Base-by-base conservation (phyloP, 345 rosid genomes). In the Toxicodendron radicans region DNA sequence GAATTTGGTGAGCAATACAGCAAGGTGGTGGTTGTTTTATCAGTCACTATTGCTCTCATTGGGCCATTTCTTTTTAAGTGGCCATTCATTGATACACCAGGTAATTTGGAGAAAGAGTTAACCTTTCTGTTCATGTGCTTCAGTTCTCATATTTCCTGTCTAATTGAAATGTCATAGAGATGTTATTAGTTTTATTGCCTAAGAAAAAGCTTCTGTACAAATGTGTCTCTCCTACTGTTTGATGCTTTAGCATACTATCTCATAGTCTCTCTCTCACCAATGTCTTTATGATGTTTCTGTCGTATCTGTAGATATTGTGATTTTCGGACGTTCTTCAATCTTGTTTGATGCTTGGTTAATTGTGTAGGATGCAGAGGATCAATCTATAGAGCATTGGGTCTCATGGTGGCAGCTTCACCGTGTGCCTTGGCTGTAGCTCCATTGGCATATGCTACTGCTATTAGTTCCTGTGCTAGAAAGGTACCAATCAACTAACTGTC, bases 361-460 rank as follows among this genome's bases (percentile, higher is more conserved):
- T 30, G 33, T 81, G 77, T 82, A 95, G 98, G 65, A 74, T 93
- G 93, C 86, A 90, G 99, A 86, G 99, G 97, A 83, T 95, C 98
- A 60, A 71, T 95, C 12, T 93, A 95, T 78, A 87, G 99, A 74
- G 98, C 99, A 67, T 79, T 91, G 78, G 98, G 97, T 69, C 92
- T 95, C 71, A 91, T 95, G 98, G 92, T 93, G 79, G 99, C 97
- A 54, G 98, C 98, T 74, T 93, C 99, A 23, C 98, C 96, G 12
- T 95, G 99, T 82, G 98, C 98, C 71, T 82, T 95, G 84, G 99
- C 98, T 38, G 98, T 95, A 33, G 99, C 98, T 87, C 98, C 98
- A 2, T 84, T 95, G 85, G 97, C 97, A n/a, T 95, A 95, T 83
- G 98, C 95, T 68, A 93, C 87, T 80, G 98, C 99, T 75, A 87